Evolutionary conservation across 2,329 filamentous ascomycete genomes (phyloP), one percentile per base, ranked within the genome.

Genomic region (Sporothrix pallida): DNA sequence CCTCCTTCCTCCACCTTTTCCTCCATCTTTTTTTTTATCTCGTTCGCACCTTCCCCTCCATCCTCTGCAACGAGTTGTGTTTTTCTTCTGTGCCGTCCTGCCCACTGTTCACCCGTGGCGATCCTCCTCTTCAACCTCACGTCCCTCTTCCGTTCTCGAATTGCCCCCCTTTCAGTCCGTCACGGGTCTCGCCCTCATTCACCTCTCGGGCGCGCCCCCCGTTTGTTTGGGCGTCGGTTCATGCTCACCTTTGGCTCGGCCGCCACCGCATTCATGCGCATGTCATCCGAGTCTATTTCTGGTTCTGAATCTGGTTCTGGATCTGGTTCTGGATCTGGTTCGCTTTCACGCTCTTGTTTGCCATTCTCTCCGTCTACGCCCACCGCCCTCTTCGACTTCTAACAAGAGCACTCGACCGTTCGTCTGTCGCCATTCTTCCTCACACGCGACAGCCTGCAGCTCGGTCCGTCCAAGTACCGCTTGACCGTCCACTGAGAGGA

Each of bases 401-500:
- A 37, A 37, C 46, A 20, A 6, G 42, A 44, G 1, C 9, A 26
- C 52, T 46, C 56, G 13, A 17, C 46, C 48, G 52, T 37, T 37
- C 37, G 8, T 48, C n/a, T 50, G 17, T 23, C 37, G 9, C 13
- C 10, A 31, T 67, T 37, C 10, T 42, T 50, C 42, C 44, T n/a
- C 62, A 71, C 67, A 81, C 75, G 77, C 78, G 78, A 82, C 77
- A 58, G 52, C 70, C 44, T 71, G 50, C 78, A 80, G 80, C 37
- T 81, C 81, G 81, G 80, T 80, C 80, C 80, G 81, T 80, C 78
- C 79, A 81, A 79, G 80, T 83, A 80, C 82, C 81, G 79, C 80
- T 78, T 78, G 58, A 23, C 72, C 15, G 17, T 63, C 68, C 60
- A 54, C 50, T 23, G 70, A 67, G 12, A 37, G 20, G 44, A 13